Percentiles rank a stretch among this genome's conserved stretches.
These are phyloP conservation scores for Cutaneotrichosporon sp. DNA, from an alignment of 1,284 basidiomycete genomes.

Conservation along the genomic window DNA sequence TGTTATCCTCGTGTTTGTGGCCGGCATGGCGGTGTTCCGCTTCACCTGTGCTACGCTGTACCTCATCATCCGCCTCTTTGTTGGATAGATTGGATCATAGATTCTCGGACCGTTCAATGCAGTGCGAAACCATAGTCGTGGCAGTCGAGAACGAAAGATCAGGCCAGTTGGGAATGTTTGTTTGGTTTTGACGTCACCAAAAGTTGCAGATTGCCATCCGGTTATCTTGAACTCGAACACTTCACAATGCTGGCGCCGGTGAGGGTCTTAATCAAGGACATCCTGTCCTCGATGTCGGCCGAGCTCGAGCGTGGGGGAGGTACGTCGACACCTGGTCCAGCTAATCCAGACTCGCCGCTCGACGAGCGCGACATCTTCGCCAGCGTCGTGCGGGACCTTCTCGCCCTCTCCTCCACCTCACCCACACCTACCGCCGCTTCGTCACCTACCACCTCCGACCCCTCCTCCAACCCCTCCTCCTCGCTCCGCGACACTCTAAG, in stretches of 20 bases:
- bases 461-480: not conserved
- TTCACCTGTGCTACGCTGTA: constrained; percentile 66
- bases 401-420: not conserved
- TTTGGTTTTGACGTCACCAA: constrained; percentile 5
- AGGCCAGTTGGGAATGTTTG: not conserved
- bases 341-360: not conserved
- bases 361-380: not conserved
- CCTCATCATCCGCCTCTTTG: constrained; percentile 63
- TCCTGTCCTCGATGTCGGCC: not conserved
- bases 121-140: not conserved
- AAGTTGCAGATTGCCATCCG: not conserved
- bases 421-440: not conserved
- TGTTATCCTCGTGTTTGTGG: constrained; percentile 50
- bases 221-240: not conserved
- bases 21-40: constrained; percentile 56
- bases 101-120: not conserved
- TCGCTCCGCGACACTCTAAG: not conserved
- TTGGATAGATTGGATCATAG: constrained; percentile 53
- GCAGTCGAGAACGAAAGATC: not conserved
- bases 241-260: not conserved
- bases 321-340: not conserved
- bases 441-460: not conserved
- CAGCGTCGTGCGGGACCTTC: not conserved
- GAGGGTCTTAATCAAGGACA: not conserved
- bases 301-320: constrained; percentile 1